phyloP scores from a whole-genome alignment of 139 green algal species.

The Closterium sp. region DNA sequence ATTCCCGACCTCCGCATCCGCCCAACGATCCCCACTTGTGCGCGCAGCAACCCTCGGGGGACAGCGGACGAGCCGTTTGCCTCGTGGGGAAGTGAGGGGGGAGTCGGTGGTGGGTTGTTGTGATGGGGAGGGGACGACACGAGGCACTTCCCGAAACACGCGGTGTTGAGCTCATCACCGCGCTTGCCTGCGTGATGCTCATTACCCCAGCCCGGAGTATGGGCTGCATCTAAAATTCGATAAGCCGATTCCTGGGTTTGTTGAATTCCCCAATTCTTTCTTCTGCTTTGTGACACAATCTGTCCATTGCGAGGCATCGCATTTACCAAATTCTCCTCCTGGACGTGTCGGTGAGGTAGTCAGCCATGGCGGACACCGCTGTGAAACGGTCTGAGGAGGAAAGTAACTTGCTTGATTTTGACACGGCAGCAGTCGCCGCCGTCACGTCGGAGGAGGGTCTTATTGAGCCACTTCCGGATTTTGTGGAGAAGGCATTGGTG shows the following conservation, averaged over 20 bases:
- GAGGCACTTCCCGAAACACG: too few relatives aligned
- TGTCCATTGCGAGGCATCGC: background rate
- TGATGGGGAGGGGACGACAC: too few relatives aligned
- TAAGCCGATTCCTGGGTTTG: background rate
- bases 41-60: too few relatives aligned
- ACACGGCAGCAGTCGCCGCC: conserved; percentile 22
- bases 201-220: too few relatives aligned
- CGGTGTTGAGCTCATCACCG: too few relatives aligned
- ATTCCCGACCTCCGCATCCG: too few relatives aligned
- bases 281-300: background rate
- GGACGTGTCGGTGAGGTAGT: background rate
- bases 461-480: conserved; percentile 1
- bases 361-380: background rate
- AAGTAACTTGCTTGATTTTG: conserved; percentile 29
- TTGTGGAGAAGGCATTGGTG: conserved; percentile 18
- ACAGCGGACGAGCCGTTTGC: too few relatives aligned
- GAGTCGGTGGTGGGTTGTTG: too few relatives aligned
- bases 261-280: background rate
- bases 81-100: too few relatives aligned
- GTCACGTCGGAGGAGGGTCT: background rate
- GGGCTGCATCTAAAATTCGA: too few relatives aligned
- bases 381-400: background rate
- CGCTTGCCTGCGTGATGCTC: too few relatives aligned
- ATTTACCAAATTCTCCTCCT: background rate
- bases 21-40: too few relatives aligned